A percentile compares a stretch with the other conserved stretches of the same genome.
Evolutionary conservation across 2,329 filamentous ascomycete species (phyloP).

Genomic region (Penicillium vulpinum): DNA sequence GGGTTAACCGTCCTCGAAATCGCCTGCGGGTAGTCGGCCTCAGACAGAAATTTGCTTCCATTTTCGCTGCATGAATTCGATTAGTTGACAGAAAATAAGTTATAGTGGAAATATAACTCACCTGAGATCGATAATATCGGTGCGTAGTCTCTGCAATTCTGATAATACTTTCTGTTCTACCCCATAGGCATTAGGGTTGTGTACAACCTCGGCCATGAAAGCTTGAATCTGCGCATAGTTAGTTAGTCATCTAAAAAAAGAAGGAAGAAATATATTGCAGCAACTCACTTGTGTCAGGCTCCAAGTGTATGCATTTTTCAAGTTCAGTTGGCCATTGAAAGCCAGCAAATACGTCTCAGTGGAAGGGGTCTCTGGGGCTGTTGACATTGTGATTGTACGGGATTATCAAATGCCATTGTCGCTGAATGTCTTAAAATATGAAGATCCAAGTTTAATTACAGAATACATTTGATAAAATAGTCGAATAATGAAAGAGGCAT

Average conservation of each 20-base stretch:
- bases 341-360: background rate
- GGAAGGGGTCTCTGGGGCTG: background rate
- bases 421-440: background rate
- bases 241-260: background rate
- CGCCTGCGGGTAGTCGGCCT: background rate
- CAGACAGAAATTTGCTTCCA: background rate
- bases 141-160: background rate
- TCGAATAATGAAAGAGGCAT: background rate
- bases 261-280: background rate
- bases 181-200: background rate
- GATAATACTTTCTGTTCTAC: background rate
- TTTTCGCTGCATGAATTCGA: background rate
- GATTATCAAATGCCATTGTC: background rate
- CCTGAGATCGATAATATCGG: background rate
- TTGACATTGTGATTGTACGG: background rate
- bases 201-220: background rate
- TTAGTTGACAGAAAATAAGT: background rate
- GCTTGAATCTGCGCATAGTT: background rate
- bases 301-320: background rate
- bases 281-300: background rate
- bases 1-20: background rate
- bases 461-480: background rate
- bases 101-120: background rate
- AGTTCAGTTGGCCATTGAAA: background rate
- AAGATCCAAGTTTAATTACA: background rate